phyloP scores from a whole-genome alignment of 805 yeast species.

The Candida broadrunensis region DNA sequence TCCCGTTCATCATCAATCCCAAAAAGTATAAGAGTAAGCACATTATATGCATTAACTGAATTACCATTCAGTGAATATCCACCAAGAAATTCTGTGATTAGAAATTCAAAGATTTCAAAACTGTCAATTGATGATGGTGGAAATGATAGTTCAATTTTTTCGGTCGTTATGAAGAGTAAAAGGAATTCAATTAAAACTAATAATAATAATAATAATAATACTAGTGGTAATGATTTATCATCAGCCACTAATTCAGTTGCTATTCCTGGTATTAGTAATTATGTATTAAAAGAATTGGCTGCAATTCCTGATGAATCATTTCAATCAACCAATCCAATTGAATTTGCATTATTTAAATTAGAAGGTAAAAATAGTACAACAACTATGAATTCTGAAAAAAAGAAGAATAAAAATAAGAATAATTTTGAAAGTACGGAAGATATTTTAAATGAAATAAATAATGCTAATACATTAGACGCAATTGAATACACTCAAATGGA shows the following conservation, averaged over 20 bases:
- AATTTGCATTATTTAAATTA: conserved; percentile 69
- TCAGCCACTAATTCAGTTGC: conserved; percentile 40
- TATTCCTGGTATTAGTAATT: conserved; percentile 50
- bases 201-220: conserved; percentile 5
- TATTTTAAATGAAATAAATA: conserved; percentile 36
- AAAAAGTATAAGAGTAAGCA: conserved; percentile 34
- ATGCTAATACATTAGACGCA: conserved; percentile 38
- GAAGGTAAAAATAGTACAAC: conserved; percentile 56
- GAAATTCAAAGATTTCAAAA: conserved; percentile 7
- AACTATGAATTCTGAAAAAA: background rate
- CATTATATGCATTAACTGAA: conserved; percentile 37
- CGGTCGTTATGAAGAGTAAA: conserved; percentile 21
- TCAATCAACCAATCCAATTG: conserved; percentile 64
- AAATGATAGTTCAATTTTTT: conserved; percentile 32
- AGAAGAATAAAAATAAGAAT: conserved; percentile 3
- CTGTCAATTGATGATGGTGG: conserved; percentile 22
- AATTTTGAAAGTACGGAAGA: conserved; percentile 33
- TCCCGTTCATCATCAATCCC: conserved; percentile 23
- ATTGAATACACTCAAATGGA: conserved; percentile 12
- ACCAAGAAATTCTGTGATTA: background rate
- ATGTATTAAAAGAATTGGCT: conserved; percentile 57
- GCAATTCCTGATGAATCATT: conserved; percentile 78
- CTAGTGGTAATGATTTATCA: background rate
- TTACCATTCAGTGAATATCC: conserved; percentile 27
- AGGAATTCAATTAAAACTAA: conserved; percentile 12